Percentiles rank a stretch among this genome's conserved stretches.
These are phyloP conservation scores for Fusarium gaditjirri DNA, from an alignment of 2,329 filamentous ascomycete species.

Conservation along the genomic window DNA sequence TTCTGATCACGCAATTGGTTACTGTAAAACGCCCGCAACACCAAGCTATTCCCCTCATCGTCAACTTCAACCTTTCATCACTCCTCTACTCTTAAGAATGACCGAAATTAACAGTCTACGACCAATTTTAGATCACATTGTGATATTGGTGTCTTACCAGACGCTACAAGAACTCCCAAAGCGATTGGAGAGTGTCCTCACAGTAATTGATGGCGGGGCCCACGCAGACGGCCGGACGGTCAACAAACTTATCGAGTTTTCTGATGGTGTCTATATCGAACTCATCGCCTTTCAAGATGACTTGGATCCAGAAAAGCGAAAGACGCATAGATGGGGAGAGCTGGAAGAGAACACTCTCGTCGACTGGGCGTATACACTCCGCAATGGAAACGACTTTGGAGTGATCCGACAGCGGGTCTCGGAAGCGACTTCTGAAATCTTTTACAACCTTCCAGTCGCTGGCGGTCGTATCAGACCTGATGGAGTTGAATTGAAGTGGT, in stretches of 20 bases:
- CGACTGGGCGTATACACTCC: constrained; percentile 32
- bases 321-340: constrained; percentile 20
- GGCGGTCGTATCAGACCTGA: constrained; percentile 27
- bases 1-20: constrained; percentile 23
- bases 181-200: background rate
- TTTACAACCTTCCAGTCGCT: constrained; percentile 6
- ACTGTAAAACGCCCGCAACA: fast-evolving
- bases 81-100: no score
- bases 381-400: constrained; percentile 1
- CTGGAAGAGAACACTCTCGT: constrained; percentile 13
- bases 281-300: constrained; percentile 30
- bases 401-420: constrained; percentile 6
- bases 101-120: fast-evolving
- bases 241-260: constrained; percentile 23
- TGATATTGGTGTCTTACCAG: constrained; percentile 19
- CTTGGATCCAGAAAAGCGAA: constrained; percentile 19
- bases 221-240: constrained; percentile 29
- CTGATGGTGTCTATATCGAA: constrained; percentile 27
- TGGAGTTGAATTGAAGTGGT: constrained; percentile 26
- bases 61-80: no score
- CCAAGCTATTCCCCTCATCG: background rate
- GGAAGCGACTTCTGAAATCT: background rate
- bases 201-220: constrained; percentile 19
- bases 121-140: constrained; percentile 27
- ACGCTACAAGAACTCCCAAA: constrained; percentile 15